A percentile compares a stretch with the other conserved stretches of the same genome.
These are phyloP conservation scores for Raphidocelis subcapitata DNA, from an alignment of 139 green algal genomes.

Conservation along the genomic window DNA sequence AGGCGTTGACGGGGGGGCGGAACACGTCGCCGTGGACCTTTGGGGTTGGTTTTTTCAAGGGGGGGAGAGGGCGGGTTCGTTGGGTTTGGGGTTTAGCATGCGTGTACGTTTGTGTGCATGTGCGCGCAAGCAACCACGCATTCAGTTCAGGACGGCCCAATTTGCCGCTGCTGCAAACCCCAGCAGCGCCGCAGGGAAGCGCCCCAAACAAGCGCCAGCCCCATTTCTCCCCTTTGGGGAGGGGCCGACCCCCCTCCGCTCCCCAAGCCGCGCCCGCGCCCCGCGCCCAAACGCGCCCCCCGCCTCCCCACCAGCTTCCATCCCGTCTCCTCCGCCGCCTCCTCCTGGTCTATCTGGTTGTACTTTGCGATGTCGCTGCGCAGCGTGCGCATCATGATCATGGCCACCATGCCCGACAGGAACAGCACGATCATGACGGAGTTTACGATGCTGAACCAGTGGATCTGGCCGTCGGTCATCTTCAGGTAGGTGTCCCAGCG, in stretches of 20 bases:
- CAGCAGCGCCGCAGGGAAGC: not conserved
- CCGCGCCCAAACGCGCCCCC: not conserved
- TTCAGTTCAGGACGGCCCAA: not conserved
- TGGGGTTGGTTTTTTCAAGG: no score
- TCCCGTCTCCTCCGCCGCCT: slow-evolving; percentile 94
- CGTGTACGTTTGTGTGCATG: not conserved
- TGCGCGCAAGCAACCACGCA: not conserved
- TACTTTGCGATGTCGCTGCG: slow-evolving; percentile 91
- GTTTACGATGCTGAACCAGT: slow-evolving; percentile 99
- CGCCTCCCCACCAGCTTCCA: slow-evolving; percentile 91
- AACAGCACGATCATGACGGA: slow-evolving; percentile 99
- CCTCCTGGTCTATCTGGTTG: slow-evolving; percentile 94
- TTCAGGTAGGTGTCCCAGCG: slow-evolving; percentile 99
- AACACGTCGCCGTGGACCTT: slow-evolving; percentile 99
- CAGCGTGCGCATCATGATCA: slow-evolving; percentile 99
- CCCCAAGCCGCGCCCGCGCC: not conserved
- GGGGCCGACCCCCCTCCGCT: no score
- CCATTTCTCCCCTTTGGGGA: no score
- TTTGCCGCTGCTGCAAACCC: not conserved
- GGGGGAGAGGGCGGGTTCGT: no score
- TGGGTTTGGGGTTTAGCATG: not conserved
- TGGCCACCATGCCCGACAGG: slow-evolving; percentile 96
- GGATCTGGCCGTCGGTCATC: slow-evolving; percentile 94
- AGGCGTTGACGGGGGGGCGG: slow-evolving; percentile 68
- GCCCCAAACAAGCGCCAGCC: no score